A percentile compares a stretch with the other conserved stretches of the same genome.
Conservation (phyloP, 331 rosid genomes). For the Malus hybrid region DNA sequence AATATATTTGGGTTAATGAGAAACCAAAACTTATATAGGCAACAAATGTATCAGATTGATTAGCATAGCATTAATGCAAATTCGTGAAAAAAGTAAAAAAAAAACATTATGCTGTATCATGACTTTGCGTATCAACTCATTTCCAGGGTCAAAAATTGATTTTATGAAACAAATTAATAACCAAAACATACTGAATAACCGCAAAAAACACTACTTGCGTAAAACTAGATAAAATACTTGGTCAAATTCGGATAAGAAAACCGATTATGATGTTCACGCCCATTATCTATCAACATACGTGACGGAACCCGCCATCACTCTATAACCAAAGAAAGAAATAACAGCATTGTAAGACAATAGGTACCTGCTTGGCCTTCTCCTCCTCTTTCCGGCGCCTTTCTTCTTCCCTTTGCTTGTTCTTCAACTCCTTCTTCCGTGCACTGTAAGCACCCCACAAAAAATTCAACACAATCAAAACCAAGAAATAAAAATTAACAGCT, state of each 20-base stretch:
- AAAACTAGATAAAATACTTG: no score
- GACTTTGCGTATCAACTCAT: neutral
- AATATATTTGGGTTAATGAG: neutral
- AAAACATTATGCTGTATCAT: neutral
- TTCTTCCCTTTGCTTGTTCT: constrained; percentile 76
- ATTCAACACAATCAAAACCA: neutral
- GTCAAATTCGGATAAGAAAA: no score
- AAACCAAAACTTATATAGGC: neutral
- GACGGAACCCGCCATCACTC: no score
- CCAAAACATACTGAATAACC: neutral
- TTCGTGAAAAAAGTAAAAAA: neutral
- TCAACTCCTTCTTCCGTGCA: constrained; percentile 73
- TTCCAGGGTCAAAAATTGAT: neutral
- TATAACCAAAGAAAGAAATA: neutral
- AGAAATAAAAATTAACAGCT: neutral
- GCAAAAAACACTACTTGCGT: neutral
- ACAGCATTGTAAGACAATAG: neutral
- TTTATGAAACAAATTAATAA: neutral
- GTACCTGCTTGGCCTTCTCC: constrained; percentile 69
- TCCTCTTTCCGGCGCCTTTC: constrained; percentile 73
- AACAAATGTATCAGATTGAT: no score
- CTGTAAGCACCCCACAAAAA: constrained; percentile 27
- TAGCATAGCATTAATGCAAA: no score
- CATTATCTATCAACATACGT: no score
- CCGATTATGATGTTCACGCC: no score